phyloP scores from a whole-genome alignment of 768 basidiomycete genomes.

The Macrolepiota dolichaula region DNA sequence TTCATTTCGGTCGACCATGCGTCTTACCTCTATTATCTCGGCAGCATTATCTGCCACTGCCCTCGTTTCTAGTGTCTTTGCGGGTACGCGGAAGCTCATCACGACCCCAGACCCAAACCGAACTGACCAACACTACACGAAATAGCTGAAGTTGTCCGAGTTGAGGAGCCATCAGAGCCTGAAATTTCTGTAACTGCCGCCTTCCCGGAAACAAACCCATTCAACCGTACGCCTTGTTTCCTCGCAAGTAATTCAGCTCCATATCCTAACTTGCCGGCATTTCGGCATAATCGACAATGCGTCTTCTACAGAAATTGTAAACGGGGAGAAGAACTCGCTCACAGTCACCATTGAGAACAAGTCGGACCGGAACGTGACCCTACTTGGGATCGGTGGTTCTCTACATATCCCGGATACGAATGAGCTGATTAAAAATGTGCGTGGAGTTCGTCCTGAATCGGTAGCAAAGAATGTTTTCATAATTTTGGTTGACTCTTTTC shows the following conservation, averaged over 20 bases:
- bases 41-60: neutral
- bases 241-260: neutral
- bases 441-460: neutral
- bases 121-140: neutral
- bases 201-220: constrained; percentile 71
- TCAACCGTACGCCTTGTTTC: constrained; percentile 58
- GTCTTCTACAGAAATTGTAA: constrained; percentile 65
- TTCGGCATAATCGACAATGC: neutral
- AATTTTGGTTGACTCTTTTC: neutral
- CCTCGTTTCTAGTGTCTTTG: constrained; percentile 10
- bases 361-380: constrained; percentile 67
- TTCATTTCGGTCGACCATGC: neutral
- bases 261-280: constrained; percentile 16
- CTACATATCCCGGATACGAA: constrained; percentile 64
- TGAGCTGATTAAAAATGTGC: constrained; percentile 69
- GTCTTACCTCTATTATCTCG: neutral
- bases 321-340: constrained; percentile 76
- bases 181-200: constrained; percentile 52
- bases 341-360: constrained; percentile 70
- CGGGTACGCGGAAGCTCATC: neutral
- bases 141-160: constrained; percentile 13
- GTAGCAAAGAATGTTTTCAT: neutral
- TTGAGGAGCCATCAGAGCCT: constrained; percentile 40
- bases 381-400: constrained; percentile 63
- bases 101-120: neutral